A percentile compares a stretch with the other conserved stretches of the same genome.
phyloP scores from a whole-genome alignment of 768 basidiomycete species.

The Cystobasidium ongulense region DNA sequence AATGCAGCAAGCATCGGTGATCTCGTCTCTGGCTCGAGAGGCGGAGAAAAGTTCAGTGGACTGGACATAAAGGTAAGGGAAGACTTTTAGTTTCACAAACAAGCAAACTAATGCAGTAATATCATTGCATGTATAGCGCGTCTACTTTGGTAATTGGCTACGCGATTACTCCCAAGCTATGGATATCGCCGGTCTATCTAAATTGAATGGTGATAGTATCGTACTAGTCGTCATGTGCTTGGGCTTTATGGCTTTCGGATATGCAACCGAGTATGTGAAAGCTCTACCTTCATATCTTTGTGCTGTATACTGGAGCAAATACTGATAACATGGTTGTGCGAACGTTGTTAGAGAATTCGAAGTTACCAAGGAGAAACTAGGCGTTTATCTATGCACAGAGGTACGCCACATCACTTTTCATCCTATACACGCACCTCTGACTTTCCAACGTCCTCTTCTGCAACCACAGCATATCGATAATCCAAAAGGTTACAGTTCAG shows the following conservation, averaged over 20 bases:
- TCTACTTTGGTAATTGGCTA: slow-evolving; percentile 49
- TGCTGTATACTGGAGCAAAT: background rate
- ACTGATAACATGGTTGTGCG: slow-evolving; percentile 32
- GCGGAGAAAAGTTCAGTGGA: slow-evolving; percentile 10
- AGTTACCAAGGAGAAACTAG: slow-evolving; percentile 47
- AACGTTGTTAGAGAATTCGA: slow-evolving; percentile 49
- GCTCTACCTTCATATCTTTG: slow-evolving; percentile 50
- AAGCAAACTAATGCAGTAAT: too few relatives aligned
- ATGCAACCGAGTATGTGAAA: slow-evolving; percentile 32
- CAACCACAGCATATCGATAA: slow-evolving; percentile 22
- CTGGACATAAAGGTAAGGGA: slow-evolving; percentile 5
- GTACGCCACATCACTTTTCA: slow-evolving; percentile 38
- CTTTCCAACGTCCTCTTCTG: slow-evolving; percentile 42
- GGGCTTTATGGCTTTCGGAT: slow-evolving; percentile 53
- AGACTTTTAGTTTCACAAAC: background rate
- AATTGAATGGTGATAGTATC: slow-evolving; percentile 57
- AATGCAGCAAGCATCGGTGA: background rate
- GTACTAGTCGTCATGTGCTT: slow-evolving; percentile 74
- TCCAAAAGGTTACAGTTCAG: slow-evolving; percentile 21
- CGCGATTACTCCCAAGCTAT: slow-evolving; percentile 66
- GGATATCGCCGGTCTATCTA: slow-evolving; percentile 42
- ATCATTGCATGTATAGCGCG: background rate
- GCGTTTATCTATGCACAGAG: slow-evolving; percentile 47
- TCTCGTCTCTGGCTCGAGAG: background rate
- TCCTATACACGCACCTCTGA: background rate